Conservation (phyloP, 805 yeast species). For the Saccharomycopsis microspora region DNA sequence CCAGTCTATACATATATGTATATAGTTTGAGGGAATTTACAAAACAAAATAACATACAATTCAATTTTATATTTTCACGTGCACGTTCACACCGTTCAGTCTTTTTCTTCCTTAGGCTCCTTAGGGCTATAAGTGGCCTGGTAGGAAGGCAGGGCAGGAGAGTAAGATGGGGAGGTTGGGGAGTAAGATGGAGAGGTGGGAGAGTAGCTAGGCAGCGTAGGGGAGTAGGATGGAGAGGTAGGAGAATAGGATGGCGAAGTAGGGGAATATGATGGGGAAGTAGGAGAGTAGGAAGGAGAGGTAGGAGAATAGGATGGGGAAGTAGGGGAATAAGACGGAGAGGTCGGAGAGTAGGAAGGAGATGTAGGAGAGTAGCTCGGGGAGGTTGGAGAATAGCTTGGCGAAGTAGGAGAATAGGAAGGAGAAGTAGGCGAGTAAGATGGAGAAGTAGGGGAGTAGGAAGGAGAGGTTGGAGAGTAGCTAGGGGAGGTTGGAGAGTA, state of each 20-base stretch:
- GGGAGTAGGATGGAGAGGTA: constrained; percentile 55
- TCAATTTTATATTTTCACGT: too few species aligned
- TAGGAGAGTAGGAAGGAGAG: constrained; percentile 54
- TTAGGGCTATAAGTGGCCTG: constrained; percentile 45
- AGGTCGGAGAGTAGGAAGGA: constrained; percentile 53
- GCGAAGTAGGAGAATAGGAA: constrained; percentile 67
- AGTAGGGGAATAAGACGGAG: constrained; percentile 66
- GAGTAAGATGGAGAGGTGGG: constrained; percentile 50
- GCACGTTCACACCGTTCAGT: neutral
- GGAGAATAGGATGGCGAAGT: constrained; percentile 43
- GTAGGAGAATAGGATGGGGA: constrained; percentile 76
- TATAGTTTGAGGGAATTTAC: too few species aligned
- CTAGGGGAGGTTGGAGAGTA: constrained; percentile 58
- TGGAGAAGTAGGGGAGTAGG: constrained; percentile 62
- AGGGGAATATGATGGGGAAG: constrained; percentile 59
- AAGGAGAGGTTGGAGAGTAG: constrained; percentile 68
- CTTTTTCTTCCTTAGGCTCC: neutral
- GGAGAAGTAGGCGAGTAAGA: constrained; percentile 62
- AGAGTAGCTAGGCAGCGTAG: constrained; percentile 51
- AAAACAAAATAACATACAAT: too few species aligned
- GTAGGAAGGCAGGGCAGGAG: constrained; percentile 32
- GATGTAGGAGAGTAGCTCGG: constrained; percentile 50
- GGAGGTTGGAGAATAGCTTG: constrained; percentile 67
- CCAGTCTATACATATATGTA: too few species aligned
- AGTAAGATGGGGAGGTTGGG: constrained; percentile 35